Conservation (phyloP, 768 basidiomycete genomes). For the Austroboletus festivus region DNA sequence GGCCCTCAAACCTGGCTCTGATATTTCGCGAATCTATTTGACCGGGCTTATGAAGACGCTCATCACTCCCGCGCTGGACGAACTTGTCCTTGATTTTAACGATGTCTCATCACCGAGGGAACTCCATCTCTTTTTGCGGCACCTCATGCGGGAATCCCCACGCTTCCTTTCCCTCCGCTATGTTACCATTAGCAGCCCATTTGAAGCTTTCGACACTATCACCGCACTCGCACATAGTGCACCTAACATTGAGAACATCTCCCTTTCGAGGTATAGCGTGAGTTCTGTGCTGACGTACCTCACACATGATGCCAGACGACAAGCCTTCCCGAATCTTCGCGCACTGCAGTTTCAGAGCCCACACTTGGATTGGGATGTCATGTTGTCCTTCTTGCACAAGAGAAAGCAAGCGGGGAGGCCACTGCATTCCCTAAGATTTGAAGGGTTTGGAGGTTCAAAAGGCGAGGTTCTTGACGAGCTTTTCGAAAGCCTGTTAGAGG, state of each 20-base stretch:
- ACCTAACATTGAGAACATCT: slow-evolving; percentile 23
- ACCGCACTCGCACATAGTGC: slow-evolving; percentile 23
- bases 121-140: slow-evolving; percentile 26
- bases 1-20: slow-evolving; percentile 23
- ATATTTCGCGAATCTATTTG: slow-evolving; percentile 28
- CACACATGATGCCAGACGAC: slow-evolving; percentile 23
- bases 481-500: slow-evolving; percentile 19
- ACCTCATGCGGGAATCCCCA: slow-evolving; percentile 26
- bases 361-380: slow-evolving; percentile 28
- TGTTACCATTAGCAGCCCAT: slow-evolving; percentile 24
- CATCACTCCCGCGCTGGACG: slow-evolving; percentile 22
- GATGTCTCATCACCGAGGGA: slow-evolving; percentile 25
- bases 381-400: slow-evolving; percentile 26
- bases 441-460: slow-evolving; percentile 19
- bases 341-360: slow-evolving; percentile 21
- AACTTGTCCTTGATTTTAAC: slow-evolving; percentile 27
- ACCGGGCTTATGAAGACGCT: slow-evolving; percentile 23
- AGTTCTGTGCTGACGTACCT: slow-evolving; percentile 26
- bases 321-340: slow-evolving; percentile 24
- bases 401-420: slow-evolving; percentile 22
- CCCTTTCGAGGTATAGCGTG: slow-evolving; percentile 25
- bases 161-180: slow-evolving; percentile 24
- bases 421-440: slow-evolving; percentile 15
- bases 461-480: slow-evolving; percentile 20
- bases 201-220: slow-evolving; percentile 22